Percentiles rank a stretch among this genome's conserved stretches.
These are phyloP conservation scores for Allantophomopsis cytisporea DNA, from an alignment of 2,329 filamentous ascomycete species.

Conservation along the genomic window DNA sequence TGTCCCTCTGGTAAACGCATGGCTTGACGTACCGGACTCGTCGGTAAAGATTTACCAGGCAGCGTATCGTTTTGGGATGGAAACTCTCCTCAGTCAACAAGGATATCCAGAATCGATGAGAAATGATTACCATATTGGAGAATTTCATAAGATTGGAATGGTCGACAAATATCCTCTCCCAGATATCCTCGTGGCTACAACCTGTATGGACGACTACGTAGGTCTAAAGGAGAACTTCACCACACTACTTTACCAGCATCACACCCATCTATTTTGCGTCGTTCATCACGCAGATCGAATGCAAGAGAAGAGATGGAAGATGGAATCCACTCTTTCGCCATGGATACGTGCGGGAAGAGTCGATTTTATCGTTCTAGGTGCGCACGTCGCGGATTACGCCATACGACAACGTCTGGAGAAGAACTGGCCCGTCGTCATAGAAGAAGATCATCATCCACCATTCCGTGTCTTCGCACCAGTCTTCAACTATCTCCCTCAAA, in stretches of 20 bases:
- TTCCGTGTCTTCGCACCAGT: too few relatives aligned
- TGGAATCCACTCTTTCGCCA: too few relatives aligned
- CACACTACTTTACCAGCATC: too few relatives aligned
- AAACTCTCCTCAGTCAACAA: neutral
- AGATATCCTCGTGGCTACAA: slow-evolving; percentile 1
- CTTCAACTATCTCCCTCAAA: too few relatives aligned
- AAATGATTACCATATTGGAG: neutral
- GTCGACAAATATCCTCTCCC: neutral
- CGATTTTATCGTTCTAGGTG: neutral
- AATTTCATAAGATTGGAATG: neutral
- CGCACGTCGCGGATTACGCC: neutral
- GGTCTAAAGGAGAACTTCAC: neutral
- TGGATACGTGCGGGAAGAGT: neutral
- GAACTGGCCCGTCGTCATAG: neutral
- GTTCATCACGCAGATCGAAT: too few relatives aligned
- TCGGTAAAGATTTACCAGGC: neutral
- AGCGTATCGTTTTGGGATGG: neutral
- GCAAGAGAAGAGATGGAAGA: too few relatives aligned
- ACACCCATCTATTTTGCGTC: too few relatives aligned
- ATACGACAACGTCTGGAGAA: neutral
- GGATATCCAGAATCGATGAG: too few relatives aligned
- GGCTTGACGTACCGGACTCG: neutral
- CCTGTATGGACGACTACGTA: neutral
- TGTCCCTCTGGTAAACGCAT: neutral
- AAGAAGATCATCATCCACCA: too few relatives aligned